phyloP scores from a whole-genome alignment of 495 filamentous ascomycete genomes.

The Entonaema liquescens region DNA sequence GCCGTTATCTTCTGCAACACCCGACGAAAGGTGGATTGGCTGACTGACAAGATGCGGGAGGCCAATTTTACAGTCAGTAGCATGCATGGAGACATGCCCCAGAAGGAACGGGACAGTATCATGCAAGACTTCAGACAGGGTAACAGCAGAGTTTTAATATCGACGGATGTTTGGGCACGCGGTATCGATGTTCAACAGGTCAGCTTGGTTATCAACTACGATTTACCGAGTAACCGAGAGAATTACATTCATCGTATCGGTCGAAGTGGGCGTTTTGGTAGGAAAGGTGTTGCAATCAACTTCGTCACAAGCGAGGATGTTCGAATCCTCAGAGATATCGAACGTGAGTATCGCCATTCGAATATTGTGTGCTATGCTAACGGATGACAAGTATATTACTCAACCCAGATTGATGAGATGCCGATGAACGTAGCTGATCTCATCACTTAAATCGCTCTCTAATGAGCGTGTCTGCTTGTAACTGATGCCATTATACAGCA shows the following conservation, averaged over 20 bases:
- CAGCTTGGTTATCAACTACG: constrained; percentile 99
- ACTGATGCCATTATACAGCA: constrained; percentile 26
- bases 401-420: constrained; percentile 99
- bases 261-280: constrained; percentile 92
- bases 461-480: not conserved
- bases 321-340: constrained; percentile 96
- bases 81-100: constrained; percentile 99
- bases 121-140: constrained; percentile 99
- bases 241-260: constrained; percentile 99
- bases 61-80: constrained; percentile 97
- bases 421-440: constrained; percentile 91
- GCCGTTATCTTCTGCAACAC: constrained; percentile 99
- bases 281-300: constrained; percentile 99
- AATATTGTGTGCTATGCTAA: constrained; percentile 44
- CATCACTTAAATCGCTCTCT: constrained; percentile 46
- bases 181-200: constrained; percentile 99
- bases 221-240: constrained; percentile 97
- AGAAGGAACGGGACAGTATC: constrained; percentile 95
- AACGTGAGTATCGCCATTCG: constrained; percentile 61
- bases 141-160: constrained; percentile 96
- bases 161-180: constrained; percentile 95
- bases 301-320: constrained; percentile 99
- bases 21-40: constrained; percentile 98
- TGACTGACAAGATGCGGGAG: constrained; percentile 98
- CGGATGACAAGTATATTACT: constrained; percentile 77